Base-by-base conservation (phyloP, 331 rosid genomes). In the Telfairia occidentalis region DNA sequence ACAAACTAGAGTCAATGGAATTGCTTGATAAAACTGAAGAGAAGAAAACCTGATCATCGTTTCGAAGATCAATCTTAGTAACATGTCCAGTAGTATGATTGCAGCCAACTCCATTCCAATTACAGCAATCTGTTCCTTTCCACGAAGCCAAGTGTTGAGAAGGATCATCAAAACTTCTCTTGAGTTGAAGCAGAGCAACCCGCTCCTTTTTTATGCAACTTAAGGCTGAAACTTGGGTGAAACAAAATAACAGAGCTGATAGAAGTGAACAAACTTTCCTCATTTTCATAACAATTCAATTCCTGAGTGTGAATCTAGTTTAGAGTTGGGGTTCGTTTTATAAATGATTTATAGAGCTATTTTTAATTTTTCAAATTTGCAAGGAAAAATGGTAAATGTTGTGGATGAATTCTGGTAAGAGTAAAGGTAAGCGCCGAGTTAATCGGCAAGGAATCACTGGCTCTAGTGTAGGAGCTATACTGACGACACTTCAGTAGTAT, bases 91-190 rank as follows among this genome's bases (percentile, higher is more conserved):
- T 43, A 10, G 30, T 59, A 23, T 10, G 21, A 37, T 23, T 21
- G 12, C 72, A 75, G 11, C 5, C 5, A 0, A 81, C 42, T 9
- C 84, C 81, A 23, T 37, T 2, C 84, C 80, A 76, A 19, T 9
- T 60, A 46, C 81, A 71, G 12, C 84, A 81, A 64, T 81, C 77
- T 19, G 10, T 23, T 30, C 74, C 80, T 16, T 35, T 71, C 83
- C 83, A 76, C 1, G 83, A 71, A 18, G 16, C 46, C 38, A 81
- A 54, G 55, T 46, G 11, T 5, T 7, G 5, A 16, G 52, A 59
- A 76, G 82, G 78, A 73, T 78, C 81, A 2, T 0, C 3, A 2
- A 85, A 43, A 37, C 77, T 55, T 1, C 30, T 49, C 67, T 75
- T 79, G 60, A 82, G 74, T 23, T 29, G 15, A 2, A 85, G 64